These are phyloP conservation scores for Glaciozyma martinii DNA, from an alignment of 768 basidiomycete genomes.

Conservation along the genomic window DNA sequence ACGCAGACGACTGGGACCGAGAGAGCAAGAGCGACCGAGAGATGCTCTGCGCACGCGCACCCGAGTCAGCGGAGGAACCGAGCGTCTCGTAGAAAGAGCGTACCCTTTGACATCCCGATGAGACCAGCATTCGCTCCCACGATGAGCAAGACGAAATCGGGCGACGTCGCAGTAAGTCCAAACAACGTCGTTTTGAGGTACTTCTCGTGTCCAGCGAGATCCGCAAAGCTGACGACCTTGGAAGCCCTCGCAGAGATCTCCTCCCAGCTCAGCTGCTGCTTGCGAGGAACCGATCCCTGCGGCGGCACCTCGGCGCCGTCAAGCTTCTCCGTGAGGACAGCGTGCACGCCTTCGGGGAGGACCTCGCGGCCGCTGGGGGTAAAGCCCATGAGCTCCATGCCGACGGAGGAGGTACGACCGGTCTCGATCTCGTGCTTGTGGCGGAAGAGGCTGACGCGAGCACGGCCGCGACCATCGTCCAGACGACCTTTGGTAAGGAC, in stretches of 20 bases:
- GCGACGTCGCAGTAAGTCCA: slow-evolving; percentile 85
- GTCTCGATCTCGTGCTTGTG: slow-evolving; percentile 96
- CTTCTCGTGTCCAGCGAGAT: slow-evolving; percentile 90
- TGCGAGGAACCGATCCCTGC: background rate
- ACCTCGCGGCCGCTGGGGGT: slow-evolving; percentile 16
- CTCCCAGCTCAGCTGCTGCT: slow-evolving; percentile 91
- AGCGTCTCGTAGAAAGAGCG: background rate
- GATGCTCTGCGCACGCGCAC: slow-evolving; percentile 53
- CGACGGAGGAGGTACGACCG: slow-evolving; percentile 67
- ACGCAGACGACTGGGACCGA: slow-evolving; percentile 88
- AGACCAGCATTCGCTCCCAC: slow-evolving; percentile 80
- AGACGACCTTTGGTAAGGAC: slow-evolving; percentile 79
- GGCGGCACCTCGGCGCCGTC: slow-evolving; percentile 19
- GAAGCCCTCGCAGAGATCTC: slow-evolving; percentile 79
- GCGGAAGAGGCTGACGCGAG: slow-evolving; percentile 77
- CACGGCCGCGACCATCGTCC: slow-evolving; percentile 35
- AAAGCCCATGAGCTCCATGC: slow-evolving; percentile 68
- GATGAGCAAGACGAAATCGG: slow-evolving; percentile 73
- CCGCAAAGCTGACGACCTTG: slow-evolving; percentile 91
- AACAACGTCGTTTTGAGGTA: slow-evolving; percentile 72
- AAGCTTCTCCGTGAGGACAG: slow-evolving; percentile 18
- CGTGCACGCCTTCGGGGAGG: slow-evolving; percentile 26
- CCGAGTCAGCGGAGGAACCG: no score
- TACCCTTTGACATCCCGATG: slow-evolving; percentile 41
- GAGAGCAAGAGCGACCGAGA: slow-evolving; percentile 86